phyloP scores from a whole-genome alignment of 352 stramenopile genomes.

The Thraustochytrium striatum region DNA sequence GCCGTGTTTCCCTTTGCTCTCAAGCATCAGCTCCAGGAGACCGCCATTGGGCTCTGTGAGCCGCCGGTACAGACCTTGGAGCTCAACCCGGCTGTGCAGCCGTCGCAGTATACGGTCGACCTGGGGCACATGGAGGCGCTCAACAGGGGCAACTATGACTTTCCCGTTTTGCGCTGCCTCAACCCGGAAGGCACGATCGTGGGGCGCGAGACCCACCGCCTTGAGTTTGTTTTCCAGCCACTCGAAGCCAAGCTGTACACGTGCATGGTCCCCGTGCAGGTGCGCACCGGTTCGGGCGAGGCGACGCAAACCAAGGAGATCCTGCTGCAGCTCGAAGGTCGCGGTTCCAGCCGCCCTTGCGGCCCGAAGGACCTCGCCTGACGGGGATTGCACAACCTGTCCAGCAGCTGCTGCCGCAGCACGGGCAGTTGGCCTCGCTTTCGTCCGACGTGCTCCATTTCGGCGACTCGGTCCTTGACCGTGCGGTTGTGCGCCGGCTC shows the following conservation, averaged over 20 bases:
- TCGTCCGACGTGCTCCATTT: slow-evolving; percentile 16
- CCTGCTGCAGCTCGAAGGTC: neutral
- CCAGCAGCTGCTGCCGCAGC: neutral
- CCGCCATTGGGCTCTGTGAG: neutral
- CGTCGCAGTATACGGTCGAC: slow-evolving; percentile 36
- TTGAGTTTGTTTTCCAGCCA: slow-evolving; percentile 7
- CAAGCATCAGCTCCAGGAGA: neutral
- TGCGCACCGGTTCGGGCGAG: neutral
- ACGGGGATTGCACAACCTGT: neutral
- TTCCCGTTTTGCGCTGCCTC: slow-evolving; percentile 12
- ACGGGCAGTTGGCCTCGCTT: neutral
- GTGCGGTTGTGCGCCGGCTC: neutral
- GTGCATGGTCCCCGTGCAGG: slow-evolving; percentile 1
- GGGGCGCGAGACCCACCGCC: neutral
- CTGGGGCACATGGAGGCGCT: neutral
- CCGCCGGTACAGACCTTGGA: slow-evolving; percentile 11
- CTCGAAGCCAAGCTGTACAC: slow-evolving; percentile 13
- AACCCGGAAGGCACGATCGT: neutral
- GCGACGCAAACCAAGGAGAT: neutral
- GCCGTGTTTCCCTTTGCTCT: neutral
- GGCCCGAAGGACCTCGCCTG: neutral
- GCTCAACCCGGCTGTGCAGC: slow-evolving; percentile 8
- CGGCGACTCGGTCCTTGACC: neutral
- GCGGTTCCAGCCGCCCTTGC: neutral
- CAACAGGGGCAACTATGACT: slow-evolving; percentile 12